Percentiles rank a stretch among this genome's conserved stretches.
These are phyloP conservation scores for Thelephora terrestris DNA, from an alignment of 1,284 basidiomycete species.

Conservation along the genomic window DNA sequence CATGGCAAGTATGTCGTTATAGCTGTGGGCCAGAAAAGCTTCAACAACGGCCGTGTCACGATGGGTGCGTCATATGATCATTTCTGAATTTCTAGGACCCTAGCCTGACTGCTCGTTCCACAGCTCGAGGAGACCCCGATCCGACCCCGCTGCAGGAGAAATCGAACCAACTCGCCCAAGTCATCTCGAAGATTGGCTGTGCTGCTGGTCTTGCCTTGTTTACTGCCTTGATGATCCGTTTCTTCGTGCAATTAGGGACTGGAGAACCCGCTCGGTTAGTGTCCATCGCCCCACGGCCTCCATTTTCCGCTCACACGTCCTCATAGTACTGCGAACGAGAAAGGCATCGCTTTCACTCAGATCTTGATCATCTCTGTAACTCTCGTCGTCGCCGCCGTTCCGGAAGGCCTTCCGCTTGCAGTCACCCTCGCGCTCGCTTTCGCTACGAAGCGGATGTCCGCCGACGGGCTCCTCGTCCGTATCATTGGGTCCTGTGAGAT, in stretches of 20 bases:
- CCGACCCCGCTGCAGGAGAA: constrained; percentile 92
- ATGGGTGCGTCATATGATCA: constrained; percentile 76
- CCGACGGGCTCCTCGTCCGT: constrained; percentile 89
- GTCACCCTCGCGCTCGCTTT: constrained; percentile 95
- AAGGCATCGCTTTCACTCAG: constrained; percentile 88
- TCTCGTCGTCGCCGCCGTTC: constrained; percentile 92
- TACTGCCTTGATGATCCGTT: constrained; percentile 82
- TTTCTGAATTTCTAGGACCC: background rate
- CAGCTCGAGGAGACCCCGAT: constrained; percentile 73
- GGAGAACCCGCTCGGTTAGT: constrained; percentile 38
- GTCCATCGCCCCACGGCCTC: constrained; percentile 1
- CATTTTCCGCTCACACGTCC: constrained; percentile 4
- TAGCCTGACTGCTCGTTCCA: constrained; percentile 5
- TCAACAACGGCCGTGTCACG: constrained; percentile 95
- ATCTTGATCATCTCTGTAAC: constrained; percentile 95
- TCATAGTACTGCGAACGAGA: constrained; percentile 60
- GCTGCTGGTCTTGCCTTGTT: constrained; percentile 81
- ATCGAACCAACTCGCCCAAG: constrained; percentile 84
- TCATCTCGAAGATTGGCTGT: constrained; percentile 88
- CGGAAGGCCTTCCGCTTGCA: constrained; percentile 93
- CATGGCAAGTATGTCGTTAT: constrained; percentile 90
- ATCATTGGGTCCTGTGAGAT: constrained; percentile 95
- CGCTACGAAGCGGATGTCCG: constrained; percentile 95
- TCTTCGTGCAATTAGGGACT: constrained; percentile 78
- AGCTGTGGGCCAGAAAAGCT: constrained; percentile 85